Percentiles rank a stretch among this genome's conserved stretches.
phyloP scores from a whole-genome alignment of 495 filamentous ascomycete genomes.

The Neurospora sp. region DNA sequence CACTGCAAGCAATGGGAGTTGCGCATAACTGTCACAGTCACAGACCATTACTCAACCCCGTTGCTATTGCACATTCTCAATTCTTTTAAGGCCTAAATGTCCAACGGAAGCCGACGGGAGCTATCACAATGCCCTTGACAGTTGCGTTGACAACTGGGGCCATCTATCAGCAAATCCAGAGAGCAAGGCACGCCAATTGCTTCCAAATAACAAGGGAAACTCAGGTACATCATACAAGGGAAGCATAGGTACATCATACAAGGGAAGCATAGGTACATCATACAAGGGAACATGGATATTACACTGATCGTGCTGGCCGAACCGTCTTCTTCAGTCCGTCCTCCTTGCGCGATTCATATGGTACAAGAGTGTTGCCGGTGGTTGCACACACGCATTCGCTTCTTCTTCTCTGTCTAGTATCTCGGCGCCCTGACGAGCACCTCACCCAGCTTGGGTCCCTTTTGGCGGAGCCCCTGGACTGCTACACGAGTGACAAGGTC shows the following conservation, averaged over 20 bases:
- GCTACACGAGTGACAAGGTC: conserved; percentile 47
- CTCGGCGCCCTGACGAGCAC: conserved; percentile 2
- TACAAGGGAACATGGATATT: neutral
- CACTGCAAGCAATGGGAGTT: neutral
- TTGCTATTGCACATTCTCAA: neutral
- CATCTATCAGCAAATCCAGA: neutral
- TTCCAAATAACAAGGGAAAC: neutral
- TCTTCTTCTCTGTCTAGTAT: neutral
- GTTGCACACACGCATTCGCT: neutral
- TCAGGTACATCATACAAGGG: too few relatives aligned
- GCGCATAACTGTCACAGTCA: neutral
- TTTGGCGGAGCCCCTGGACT: conserved; percentile 16
- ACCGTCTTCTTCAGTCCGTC: neutral
- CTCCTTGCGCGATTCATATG: neutral
- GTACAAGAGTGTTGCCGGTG: neutral
- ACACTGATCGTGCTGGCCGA: neutral
- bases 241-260: neutral
- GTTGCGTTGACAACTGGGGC: neutral
- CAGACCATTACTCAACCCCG: neutral
- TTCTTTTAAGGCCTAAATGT: neutral
- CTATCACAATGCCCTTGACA: neutral
- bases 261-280: neutral
- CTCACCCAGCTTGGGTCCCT: conserved; percentile 14
- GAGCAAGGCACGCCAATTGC: neutral
- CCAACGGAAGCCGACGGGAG: neutral